Base-by-base conservation (phyloP, 257 asterid genomes). In the Solanum etuberosum region DNA sequence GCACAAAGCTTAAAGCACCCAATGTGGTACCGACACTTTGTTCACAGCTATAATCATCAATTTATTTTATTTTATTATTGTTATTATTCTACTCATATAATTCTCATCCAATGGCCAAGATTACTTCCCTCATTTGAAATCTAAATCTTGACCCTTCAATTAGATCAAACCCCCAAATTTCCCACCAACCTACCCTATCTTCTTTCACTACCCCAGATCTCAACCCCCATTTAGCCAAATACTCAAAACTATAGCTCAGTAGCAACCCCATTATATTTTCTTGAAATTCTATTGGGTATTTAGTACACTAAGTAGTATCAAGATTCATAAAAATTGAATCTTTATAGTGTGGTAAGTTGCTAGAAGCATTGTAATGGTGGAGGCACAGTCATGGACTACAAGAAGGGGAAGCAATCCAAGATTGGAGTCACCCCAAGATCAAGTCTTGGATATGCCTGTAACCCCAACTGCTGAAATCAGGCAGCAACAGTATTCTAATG, bases 371-470 rank as follows among this genome's bases (percentile, higher is more conserved):
- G 91, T 73, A 54, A 97, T 97, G 99, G 99, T 96, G 92, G 99
- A 97, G 87, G 93, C 94, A 37, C 99, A 97, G 88, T 95, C 99
- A 63, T 97, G 98, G 98, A 94, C 98, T 4, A 94, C 98, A 9
- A 88, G 99, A 63, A 91, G 99, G 92, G 97, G 95, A 43, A 95
- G 99, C 95, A 97, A 97, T 90, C 99, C 99, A 10, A 95, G 99
- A 32, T 86, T 94, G 20, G 99, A 97, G 42, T 87, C 96, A 29
- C 67, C 85, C 16, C 85, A 81, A 46, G 97, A 94, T 88, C 98
- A 95, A 82, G 94, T 93, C 21, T 57, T 97, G 81, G 98, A 97
- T 37, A 97, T 97, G 82, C 99, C 99, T 48, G 91, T 87, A 15
- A 97, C 99, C 34, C 99, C 99, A 27, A 97, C 99, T n/a, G 97